Base-by-base conservation (phyloP, 2,329 filamentous ascomycete species). In the Fulvia fulva region DNA sequence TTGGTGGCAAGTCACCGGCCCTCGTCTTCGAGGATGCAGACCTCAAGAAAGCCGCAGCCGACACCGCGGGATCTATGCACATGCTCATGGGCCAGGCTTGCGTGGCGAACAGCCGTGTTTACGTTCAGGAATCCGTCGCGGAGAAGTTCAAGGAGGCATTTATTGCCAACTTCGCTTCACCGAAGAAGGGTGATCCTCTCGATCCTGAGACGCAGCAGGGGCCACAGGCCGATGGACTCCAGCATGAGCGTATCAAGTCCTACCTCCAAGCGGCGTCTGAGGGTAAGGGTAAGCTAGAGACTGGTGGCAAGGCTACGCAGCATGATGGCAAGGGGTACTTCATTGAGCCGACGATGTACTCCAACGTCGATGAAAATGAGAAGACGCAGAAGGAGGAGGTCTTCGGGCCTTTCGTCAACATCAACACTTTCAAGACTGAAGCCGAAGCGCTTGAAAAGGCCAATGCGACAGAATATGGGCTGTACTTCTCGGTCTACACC, bases 151-250 rank as follows among this genome's bases (percentile, higher is more conserved):
- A 89, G 41, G 73, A 77, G 12, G 73, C 74, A 7, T 88, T 89
- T 76, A 81, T 81, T 57, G 76, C 81, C 30, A 75, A 80, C 58
- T 77, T 87, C 57, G 78, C 80, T 62, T 76, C 78, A 19, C 81
- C 82, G 21, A 86, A 81, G 65, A 82, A 85, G 50, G 88, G 88
- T 49, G 83, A 90, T 67, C 87, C 86, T 0, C 89, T 89, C 67
- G 77, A 81, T 3, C 81, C 85, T 62, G 78, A 77, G 41, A 89
- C 87, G 0, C 87, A 85, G 74, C 87, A 90, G 68, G 88, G 88
- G 0, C 88, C 88, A 0, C 87, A 89, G 67, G 82, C 78, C 4
- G 81, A 82, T 63, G 73, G 77, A 61, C 67, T 74, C 5, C 81
- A 83, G 67, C 78, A 79, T 65, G 76, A 78, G 56, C 74, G 75